A percentile compares a stretch with the other conserved stretches of the same genome.
These are phyloP conservation scores for Waltergamsia citrina DNA, from an alignment of 2,329 filamentous ascomycete genomes.

Conservation along the genomic window DNA sequence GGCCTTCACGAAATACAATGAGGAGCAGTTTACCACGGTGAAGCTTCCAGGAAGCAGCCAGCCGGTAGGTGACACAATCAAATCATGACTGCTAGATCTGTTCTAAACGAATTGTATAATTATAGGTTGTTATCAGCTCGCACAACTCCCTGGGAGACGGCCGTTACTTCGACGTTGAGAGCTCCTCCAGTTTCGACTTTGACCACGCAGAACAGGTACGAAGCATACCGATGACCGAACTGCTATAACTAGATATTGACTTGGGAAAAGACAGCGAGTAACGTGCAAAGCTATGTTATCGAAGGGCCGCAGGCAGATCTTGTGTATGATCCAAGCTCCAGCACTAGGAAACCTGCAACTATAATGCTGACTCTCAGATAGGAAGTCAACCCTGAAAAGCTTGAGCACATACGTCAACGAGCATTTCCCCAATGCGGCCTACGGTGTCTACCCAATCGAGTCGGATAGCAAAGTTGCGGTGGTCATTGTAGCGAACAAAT, in stretches of 20 bases:
- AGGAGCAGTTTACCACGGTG: conserved; percentile 81
- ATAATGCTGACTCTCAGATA: conserved; percentile 26
- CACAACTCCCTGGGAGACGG: conserved; percentile 75
- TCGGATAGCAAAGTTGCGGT: conserved; percentile 69
- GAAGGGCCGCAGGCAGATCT: conserved; percentile 71
- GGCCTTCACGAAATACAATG: conserved; percentile 91
- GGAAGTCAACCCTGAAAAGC: conserved; percentile 75
- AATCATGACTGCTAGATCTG: not conserved
- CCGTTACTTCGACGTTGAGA: conserved; percentile 85
- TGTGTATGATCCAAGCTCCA: conserved; percentile 68
- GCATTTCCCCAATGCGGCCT: conserved; percentile 76
- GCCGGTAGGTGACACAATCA: conserved; percentile 13
- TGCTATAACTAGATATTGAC: conserved; percentile 11
- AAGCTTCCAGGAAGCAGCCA: conserved; percentile 84
- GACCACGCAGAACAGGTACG: conserved; percentile 71
- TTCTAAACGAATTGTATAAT: not conserved
- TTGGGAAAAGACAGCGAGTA: conserved; percentile 62
- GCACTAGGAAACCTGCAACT: too few relatives aligned
- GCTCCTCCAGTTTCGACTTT: conserved; percentile 78
- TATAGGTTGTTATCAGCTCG: conserved; percentile 70
- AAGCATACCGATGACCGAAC: not conserved
- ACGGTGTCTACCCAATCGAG: conserved; percentile 74
- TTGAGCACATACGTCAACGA: conserved; percentile 70
- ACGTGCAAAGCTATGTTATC: conserved; percentile 66
- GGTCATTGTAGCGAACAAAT: conserved; percentile 88